phyloP scores from a whole-genome alignment of 345 rosid genomes.

The Cardamine chenopodiifolia region DNA sequence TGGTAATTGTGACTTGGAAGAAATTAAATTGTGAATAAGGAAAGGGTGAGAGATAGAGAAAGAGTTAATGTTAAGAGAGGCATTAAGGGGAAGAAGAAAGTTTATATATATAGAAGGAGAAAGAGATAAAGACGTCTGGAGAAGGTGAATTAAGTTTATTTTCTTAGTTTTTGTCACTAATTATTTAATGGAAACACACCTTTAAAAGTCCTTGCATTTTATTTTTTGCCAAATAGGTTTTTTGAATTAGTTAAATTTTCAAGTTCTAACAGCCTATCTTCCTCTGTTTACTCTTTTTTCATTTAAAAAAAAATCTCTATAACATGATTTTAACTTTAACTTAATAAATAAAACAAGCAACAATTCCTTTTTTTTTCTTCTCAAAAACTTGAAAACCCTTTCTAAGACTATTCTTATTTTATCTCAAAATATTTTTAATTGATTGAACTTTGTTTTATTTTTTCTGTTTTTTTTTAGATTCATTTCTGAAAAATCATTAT shows the following conservation, averaged over 20 bases:
- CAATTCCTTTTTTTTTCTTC: background rate
- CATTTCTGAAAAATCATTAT: no score
- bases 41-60: no score
- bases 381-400: background rate
- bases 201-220: background rate
- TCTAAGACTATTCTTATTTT: background rate
- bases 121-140: slow-evolving; percentile 46
- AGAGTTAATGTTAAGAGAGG: slow-evolving; percentile 42
- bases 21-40: slow-evolving; percentile 7
- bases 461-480: background rate
- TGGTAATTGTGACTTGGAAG: slow-evolving; percentile 5
- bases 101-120: slow-evolving; percentile 45
- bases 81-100: slow-evolving; percentile 39
- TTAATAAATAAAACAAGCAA: background rate
- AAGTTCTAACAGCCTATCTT: background rate
- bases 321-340: background rate
- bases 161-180: slow-evolving; percentile 11
- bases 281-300: no score
- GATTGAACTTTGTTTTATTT: background rate
- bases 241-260: background rate
- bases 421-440: background rate
- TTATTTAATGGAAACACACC: slow-evolving; percentile 10
- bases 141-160: slow-evolving; percentile 26
- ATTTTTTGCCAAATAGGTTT: background rate
- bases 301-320: no score